A percentile compares a stretch with the other conserved stretches of the same genome.
Evolutionary conservation across 371 early-diverging fungal species (phyloP).

Genomic region (Actinomucor elegans): DNA sequence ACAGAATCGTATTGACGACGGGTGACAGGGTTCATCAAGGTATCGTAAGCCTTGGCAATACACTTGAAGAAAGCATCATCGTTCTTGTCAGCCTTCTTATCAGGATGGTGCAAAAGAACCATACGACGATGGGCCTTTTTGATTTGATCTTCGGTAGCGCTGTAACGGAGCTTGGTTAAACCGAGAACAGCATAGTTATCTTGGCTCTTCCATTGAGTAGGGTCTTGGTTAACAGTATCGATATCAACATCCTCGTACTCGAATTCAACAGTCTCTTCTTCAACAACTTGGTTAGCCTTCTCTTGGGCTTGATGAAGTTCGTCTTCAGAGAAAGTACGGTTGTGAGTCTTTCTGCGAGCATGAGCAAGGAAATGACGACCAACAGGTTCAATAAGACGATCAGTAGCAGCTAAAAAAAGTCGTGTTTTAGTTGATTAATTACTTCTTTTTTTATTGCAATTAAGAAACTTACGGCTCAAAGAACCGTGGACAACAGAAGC

Average conservation of each 20-base stretch:
- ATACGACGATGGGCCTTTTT: constrained; percentile 82
- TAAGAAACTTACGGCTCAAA: constrained; percentile 33
- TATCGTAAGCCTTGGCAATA: constrained; percentile 96
- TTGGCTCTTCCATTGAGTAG: constrained; percentile 84
- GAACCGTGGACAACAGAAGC: constrained; percentile 45
- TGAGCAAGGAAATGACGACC: constrained; percentile 69
- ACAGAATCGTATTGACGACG: constrained; percentile 97
- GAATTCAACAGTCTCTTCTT: constrained; percentile 66
- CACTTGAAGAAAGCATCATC: constrained; percentile 99
- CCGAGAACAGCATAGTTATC: constrained; percentile 90
- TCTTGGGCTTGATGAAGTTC: constrained; percentile 53
- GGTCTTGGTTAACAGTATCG: constrained; percentile 65
- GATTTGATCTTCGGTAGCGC: constrained; percentile 83
- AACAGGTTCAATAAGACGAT: constrained; percentile 61
- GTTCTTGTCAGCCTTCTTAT: constrained; percentile 86
- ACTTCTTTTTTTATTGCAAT: background rate
- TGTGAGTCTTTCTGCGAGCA: constrained; percentile 68
- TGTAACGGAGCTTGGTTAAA: constrained; percentile 76
- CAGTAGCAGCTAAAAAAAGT: constrained; percentile 31
- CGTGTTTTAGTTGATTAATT: background rate
- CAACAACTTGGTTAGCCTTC: constrained; percentile 51
- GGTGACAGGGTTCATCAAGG: constrained; percentile 88
- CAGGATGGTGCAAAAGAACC: constrained; percentile 88
- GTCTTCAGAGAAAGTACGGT: constrained; percentile 72
- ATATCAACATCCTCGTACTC: constrained; percentile 73